Evolutionary conservation across 225 moss, liverwort and hornwort genomes (phyloP), one percentile per base, ranked within the genome.

Genomic region (Physcomitrium patens): DNA sequence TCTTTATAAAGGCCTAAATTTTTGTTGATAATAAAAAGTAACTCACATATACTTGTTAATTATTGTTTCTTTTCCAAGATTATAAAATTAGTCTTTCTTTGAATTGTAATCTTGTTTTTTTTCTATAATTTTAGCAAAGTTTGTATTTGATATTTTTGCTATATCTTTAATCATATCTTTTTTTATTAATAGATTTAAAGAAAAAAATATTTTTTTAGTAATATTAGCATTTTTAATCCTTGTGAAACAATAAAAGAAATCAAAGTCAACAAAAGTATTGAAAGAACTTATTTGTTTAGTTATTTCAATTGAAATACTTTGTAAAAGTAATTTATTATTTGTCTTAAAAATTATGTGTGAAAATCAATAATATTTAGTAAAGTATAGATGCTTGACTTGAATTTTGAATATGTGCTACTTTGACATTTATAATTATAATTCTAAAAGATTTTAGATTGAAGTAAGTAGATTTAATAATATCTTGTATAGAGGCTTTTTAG

Each of bases 101-200:
- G n/a, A 49, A 28, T 64, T 73, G 60, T 60, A 70, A 42, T 67
- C 19, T 70, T 42, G 70, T 60, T 27, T 6, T n/a, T 16, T 18
- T 65, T 66, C 23, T 28, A 16, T 41, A 74, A 70, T 49, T 61
- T 50, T 49, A 15, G 44, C 73, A 50, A 62, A 67, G 41, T 45
- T 56, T 67, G 45, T 77, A 27, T 49, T 14, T 72, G 42, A 47
- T 69, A 60, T 77, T 77, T 43, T 37, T 74, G 62, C 27, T 73
- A 42, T 23, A 49, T 16, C 31, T 79, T 52, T 86, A 94, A 93
- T 80, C 81, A 75, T 20, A 48, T 82, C 15, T 94, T 97, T 78
- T 82, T 99, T 93, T 31, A 88, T 99, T 10, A 99, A 99, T 75
- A 89, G 97, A 60, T 99, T 99, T 72, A 90, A 81, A 68, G 91